Conservation (phyloP, 805 yeast genomes). For the Ogataea glucozyma region DNA sequence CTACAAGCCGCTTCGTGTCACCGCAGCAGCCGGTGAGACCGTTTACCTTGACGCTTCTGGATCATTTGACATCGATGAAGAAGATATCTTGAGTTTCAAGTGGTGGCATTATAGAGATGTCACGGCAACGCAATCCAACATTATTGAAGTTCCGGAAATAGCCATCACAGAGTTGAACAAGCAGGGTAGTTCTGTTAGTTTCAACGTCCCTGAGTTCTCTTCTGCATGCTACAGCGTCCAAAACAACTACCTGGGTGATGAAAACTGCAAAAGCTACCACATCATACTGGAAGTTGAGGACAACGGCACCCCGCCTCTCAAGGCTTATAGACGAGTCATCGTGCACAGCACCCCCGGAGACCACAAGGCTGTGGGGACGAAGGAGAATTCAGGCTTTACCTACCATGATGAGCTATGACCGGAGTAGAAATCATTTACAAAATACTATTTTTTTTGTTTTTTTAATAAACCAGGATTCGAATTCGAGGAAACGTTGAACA, state of each 20-base stretch:
- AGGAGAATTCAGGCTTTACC: slow-evolving; percentile 2
- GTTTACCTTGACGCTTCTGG: slow-evolving; percentile 27
- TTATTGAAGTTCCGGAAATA: slow-evolving; percentile 25
- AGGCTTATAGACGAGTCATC: slow-evolving; percentile 19
- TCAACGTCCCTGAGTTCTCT: slow-evolving; percentile 17
- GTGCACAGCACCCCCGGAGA: slow-evolving; percentile 12
- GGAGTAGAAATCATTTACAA: too few relatives aligned
- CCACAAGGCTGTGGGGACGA: not conserved
- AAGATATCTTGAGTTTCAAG: slow-evolving; percentile 18
- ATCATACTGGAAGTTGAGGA: slow-evolving; percentile 26
- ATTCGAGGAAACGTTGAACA: too few relatives aligned
- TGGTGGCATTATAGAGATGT: slow-evolving; percentile 34
- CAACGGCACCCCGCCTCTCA: slow-evolving; percentile 14
- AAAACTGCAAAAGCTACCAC: slow-evolving; percentile 25
- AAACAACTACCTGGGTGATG: slow-evolving; percentile 9
- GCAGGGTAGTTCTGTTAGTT: slow-evolving; percentile 18
- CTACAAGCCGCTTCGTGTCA: slow-evolving; percentile 22
- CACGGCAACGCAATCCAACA: slow-evolving; percentile 26
- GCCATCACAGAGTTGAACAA: slow-evolving; percentile 11
- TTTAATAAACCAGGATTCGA: not conserved
- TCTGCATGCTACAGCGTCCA: slow-evolving; percentile 10
- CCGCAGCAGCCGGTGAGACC: slow-evolving; percentile 17
- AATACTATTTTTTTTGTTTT: not conserved
- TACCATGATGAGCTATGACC: slow-evolving; percentile 7
- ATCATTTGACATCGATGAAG: slow-evolving; percentile 29